Conservation (phyloP, 176 grass and related monocot species). For the Stipa capillata region DNA sequence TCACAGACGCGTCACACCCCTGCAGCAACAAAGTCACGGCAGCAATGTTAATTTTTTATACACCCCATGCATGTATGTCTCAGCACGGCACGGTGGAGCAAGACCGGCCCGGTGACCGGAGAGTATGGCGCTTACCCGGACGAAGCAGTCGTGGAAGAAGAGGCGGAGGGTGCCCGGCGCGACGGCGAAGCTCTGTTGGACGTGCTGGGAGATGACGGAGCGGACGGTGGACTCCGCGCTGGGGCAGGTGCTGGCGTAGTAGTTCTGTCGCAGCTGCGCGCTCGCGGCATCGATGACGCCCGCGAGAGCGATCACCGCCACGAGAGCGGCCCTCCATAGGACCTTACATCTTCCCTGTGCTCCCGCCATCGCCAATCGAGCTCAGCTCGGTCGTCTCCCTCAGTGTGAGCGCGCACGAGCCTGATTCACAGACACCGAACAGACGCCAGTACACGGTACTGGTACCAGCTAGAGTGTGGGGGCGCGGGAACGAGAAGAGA, state of each 20-base stretch:
- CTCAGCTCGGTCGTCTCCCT: no score
- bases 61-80: no score
- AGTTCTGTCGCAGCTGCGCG: slow-evolving; percentile 64
- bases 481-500: slow-evolving; percentile 15
- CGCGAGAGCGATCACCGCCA: background rate
- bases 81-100: background rate
- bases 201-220: slow-evolving; percentile 49
- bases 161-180: slow-evolving; percentile 74
- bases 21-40: background rate
- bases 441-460: background rate
- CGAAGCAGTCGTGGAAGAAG: slow-evolving; percentile 94
- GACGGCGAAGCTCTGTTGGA: slow-evolving; percentile 76
- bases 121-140: slow-evolving; percentile 18
- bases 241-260: slow-evolving; percentile 60
- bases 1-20: slow-evolving; percentile 78
- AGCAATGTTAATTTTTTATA: no score
- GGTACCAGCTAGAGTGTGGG: background rate
- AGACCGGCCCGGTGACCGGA: no score
- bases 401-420: background rate
- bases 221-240: slow-evolving; percentile 65
- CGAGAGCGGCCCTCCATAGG: background rate
- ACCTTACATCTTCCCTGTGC: background rate
- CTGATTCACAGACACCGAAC: no score
- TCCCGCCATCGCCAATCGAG: slow-evolving; percentile 11
- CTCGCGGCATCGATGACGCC: background rate